Conservation (phyloP, 2,329 filamentous ascomycete species). For the Talaromyces pinophilus region DNA sequence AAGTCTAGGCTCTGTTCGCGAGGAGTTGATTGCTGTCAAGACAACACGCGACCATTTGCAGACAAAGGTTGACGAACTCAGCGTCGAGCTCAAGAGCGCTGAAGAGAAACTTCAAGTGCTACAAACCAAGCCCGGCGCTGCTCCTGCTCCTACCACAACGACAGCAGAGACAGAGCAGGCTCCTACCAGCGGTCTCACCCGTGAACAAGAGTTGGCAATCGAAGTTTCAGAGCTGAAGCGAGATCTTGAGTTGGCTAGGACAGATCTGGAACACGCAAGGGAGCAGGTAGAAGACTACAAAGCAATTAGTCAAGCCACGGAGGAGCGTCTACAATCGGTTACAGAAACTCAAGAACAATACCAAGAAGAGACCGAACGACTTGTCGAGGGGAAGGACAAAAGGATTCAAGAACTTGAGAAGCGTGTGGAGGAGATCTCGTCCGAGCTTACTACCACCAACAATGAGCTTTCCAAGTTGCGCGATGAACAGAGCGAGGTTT, state of each 20-base stretch:
- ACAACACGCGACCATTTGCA: conserved; percentile 89
- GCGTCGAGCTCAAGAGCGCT: conserved; percentile 81
- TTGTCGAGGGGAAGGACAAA: conserved; percentile 74
- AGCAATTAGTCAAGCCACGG: conserved; percentile 79
- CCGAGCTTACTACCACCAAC: conserved; percentile 79
- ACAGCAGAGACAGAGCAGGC: conserved; percentile 31
- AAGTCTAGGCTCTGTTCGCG: conserved; percentile 75
- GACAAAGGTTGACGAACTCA: conserved; percentile 81
- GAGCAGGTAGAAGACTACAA: conserved; percentile 85
- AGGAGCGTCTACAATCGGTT: conserved; percentile 81
- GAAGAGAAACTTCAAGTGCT: conserved; percentile 83
- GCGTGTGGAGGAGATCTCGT: conserved; percentile 77
- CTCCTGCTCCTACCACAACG: conserved; percentile 49
- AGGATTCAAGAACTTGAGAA: conserved; percentile 80
- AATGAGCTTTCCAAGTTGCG: conserved; percentile 77
- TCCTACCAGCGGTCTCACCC: conserved; percentile 58
- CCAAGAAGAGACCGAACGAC: conserved; percentile 77
- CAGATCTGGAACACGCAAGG: conserved; percentile 78
- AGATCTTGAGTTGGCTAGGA: conserved; percentile 76
- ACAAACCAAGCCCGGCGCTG: conserved; percentile 73
- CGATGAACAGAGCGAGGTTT: conserved; percentile 75
- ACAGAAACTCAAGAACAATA: conserved; percentile 82
- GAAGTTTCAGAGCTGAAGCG: conserved; percentile 85
- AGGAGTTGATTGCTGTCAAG: conserved; percentile 83
- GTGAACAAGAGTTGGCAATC: conserved; percentile 76